These are phyloP conservation scores for Cordyceps sp. DNA, from an alignment of 2,329 filamentous ascomycete species.

Conservation along the genomic window DNA sequence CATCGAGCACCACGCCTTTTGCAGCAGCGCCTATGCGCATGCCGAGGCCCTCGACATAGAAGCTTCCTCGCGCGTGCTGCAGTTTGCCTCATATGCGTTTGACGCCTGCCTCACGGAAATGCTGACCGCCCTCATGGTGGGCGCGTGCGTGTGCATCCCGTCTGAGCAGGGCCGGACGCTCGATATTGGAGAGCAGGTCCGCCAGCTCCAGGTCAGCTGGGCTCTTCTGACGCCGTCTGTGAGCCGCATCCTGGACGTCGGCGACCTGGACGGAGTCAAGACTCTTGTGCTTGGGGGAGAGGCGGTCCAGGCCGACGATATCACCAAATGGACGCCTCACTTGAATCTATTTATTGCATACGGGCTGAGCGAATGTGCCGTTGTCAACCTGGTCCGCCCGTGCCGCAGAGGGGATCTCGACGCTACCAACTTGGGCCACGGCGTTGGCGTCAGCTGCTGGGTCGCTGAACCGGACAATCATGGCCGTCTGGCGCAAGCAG, in stretches of 20 bases:
- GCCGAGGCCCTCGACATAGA: neutral
- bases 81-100: slow-evolving; percentile 4
- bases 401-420: slow-evolving; percentile 22
- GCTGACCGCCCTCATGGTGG: neutral
- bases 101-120: slow-evolving; percentile 2
- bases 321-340: too few species aligned
- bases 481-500: slow-evolving; percentile 6
- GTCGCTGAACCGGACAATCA: slow-evolving; percentile 6
- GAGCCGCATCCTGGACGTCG: neutral
- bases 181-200: slow-evolving; percentile 2
- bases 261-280: neutral
- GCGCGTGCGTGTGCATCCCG: slow-evolving; percentile 2
- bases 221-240: slow-evolving; percentile 2
- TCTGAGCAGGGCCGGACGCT: slow-evolving; percentile 1
- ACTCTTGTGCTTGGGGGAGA: slow-evolving; percentile 1
- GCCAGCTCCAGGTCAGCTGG: slow-evolving; percentile 1
- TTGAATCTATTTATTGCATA: slow-evolving; percentile 1
- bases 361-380: slow-evolving; percentile 11
- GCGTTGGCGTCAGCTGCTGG: slow-evolving; percentile 9
- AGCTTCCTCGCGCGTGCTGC: neutral
- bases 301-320: neutral
- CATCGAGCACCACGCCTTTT: neutral
- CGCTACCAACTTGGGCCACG: slow-evolving; percentile 31
- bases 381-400: slow-evolving; percentile 20
- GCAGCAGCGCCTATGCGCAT: neutral